Conservation (phyloP, 1,284 basidiomycete species). For the Microbotryum lychnidis-dioicae region DNA sequence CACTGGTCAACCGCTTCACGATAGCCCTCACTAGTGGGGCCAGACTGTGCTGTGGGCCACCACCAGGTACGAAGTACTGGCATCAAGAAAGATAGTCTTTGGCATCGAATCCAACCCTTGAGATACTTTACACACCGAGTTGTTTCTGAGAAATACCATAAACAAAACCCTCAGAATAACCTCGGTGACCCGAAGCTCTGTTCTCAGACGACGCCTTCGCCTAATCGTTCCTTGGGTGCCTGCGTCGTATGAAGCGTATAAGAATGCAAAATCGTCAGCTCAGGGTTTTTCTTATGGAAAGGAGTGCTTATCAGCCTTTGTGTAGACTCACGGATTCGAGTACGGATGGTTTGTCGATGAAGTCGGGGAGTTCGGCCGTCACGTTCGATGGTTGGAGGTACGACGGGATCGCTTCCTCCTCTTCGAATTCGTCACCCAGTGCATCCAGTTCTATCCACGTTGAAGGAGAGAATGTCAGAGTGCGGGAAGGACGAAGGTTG, state of each 20-base stretch:
- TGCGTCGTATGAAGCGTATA: neutral
- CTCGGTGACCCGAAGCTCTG: too few relatives aligned
- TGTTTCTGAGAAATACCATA: too few relatives aligned
- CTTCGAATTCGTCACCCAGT: constrained; percentile 62
- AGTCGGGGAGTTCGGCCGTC: constrained; percentile 64
- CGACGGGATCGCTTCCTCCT: constrained; percentile 75
- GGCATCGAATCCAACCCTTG: too few relatives aligned
- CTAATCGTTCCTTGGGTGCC: constrained; percentile 21
- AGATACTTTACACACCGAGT: too few relatives aligned
- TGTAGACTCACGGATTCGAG: constrained; percentile 1
- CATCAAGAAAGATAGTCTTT: too few relatives aligned
- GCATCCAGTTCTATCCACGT: constrained; percentile 68
- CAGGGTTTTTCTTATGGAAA: too few relatives aligned
- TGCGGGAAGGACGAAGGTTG: neutral
- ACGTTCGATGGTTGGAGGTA: constrained; percentile 70
- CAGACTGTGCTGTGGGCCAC: too few relatives aligned
- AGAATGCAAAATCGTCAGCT: neutral
- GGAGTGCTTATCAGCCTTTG: too few relatives aligned
- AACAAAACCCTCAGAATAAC: too few relatives aligned
- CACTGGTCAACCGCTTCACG: too few relatives aligned
- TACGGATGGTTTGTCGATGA: constrained; percentile 73
- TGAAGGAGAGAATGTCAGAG: neutral
- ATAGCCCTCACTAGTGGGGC: too few relatives aligned
- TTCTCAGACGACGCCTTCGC: constrained; percentile 8
- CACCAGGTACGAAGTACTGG: too few relatives aligned